Evolutionary conservation across 768 basidiomycete species (phyloP), one percentile per base, ranked within the genome.

Genomic region (Rhodotorula babjevae): DNA sequence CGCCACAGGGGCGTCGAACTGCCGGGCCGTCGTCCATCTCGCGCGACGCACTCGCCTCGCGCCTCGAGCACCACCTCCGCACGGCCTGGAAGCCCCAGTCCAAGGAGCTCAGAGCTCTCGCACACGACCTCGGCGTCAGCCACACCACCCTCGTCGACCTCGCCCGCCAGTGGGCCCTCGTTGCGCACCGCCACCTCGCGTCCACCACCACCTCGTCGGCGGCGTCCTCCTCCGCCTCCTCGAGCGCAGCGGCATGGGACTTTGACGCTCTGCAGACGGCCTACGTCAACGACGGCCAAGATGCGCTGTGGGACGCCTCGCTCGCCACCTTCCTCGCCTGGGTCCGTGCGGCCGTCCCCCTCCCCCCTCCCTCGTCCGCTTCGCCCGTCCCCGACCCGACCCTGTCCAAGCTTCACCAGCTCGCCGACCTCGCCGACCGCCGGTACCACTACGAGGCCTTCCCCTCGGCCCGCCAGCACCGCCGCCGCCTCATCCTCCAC

Each of bases 401-500:
- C 58, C 68, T 76, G 42, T 44, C 46, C 23, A 70, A 59, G n/a
- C 61, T 76, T 3, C 74, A 76, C 49, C 58, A 69, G 21, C 71
- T 76, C 58, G 68, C 71, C 27, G 18, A 10, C 18, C 46, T 70
- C 47, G 55, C 71, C 57, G 74, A 76, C 65, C 53, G 47, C n/a
- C 70, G 74, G 27, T 75, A 63, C 76, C 59, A 62, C 46, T 52
- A 56, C 66, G 78, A 79, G 52, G 42, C 33, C 33, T 79, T 78
- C 56, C 78, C 81, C 53, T 68, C 69, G 1, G 87, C 92, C 0
- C 87, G 95, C 18, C 77, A 80, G 19, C 82, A 88, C 73, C 85
- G 84, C 27, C 86, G 94, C 29, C 91, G 88, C 76, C 83, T 98
- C 76, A 89, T 94, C 80, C 88, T 98, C 84, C 95, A 99, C 77